Conservation (phyloP, 2,329 filamentous ascomycete species). For the Paradendryphiella salina region DNA sequence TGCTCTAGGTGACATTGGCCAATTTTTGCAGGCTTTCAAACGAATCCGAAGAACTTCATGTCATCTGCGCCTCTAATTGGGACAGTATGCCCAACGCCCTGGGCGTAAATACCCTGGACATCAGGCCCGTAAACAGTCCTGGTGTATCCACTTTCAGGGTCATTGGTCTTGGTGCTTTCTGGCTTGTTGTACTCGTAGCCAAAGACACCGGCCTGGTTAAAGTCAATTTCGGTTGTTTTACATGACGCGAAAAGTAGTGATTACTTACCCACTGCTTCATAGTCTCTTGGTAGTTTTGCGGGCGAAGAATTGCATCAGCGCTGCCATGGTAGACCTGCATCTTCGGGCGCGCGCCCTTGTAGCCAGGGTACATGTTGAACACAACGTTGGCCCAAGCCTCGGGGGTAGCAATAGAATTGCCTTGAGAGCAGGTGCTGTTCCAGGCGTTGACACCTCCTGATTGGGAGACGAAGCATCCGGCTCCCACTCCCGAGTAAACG, state of each 20-base stretch:
- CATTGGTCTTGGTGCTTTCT: slow-evolving; percentile 33
- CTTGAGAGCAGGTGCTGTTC: slow-evolving; percentile 58
- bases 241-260: neutral
- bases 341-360: slow-evolving; percentile 55
- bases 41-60: slow-evolving; percentile 43
- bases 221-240: neutral
- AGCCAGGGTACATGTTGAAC: slow-evolving; percentile 55
- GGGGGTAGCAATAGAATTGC: slow-evolving; percentile 52
- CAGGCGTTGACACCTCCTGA: slow-evolving; percentile 52
- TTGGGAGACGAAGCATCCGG: slow-evolving; percentile 57
- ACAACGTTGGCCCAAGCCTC: slow-evolving; percentile 56
- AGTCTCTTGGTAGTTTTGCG: slow-evolving; percentile 61
- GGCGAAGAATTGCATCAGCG: slow-evolving; percentile 54
- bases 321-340: slow-evolving; percentile 64
- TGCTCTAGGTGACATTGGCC: neutral
- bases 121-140: slow-evolving; percentile 36
- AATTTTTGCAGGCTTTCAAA: slow-evolving; percentile 3
- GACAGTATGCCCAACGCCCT: slow-evolving; percentile 43
- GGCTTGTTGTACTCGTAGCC: slow-evolving; percentile 41
- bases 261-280: slow-evolving; percentile 37
- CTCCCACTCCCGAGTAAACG: slow-evolving; percentile 58
- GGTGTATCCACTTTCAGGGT: slow-evolving; percentile 40
- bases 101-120: slow-evolving; percentile 44
- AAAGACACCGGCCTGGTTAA: slow-evolving; percentile 31
- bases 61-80: slow-evolving; percentile 40